Evolutionary conservation across 176 grass and related monocot species (phyloP).

Genomic region (sorghum (Sorghum bicolor)): DNA sequence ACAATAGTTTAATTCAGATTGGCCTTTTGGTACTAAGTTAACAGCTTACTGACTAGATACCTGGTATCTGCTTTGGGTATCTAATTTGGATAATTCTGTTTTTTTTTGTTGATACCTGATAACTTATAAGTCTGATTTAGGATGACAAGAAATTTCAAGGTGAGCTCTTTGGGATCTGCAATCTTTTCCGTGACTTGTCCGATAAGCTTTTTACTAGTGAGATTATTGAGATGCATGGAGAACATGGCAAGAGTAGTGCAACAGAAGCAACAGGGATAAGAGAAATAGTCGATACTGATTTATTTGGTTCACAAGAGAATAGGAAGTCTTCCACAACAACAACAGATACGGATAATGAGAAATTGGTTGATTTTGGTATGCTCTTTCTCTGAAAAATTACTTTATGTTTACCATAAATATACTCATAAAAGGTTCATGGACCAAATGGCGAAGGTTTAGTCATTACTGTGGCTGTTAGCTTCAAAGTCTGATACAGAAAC

Average conservation of each 20-base stretch:
- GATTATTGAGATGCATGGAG: slow-evolving; percentile 96
- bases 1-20: slow-evolving; percentile 17
- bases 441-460: slow-evolving; percentile 1
- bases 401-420: slow-evolving; percentile 16
- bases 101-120: not conserved
- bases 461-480: slow-evolving; percentile 5
- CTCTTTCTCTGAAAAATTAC: not conserved
- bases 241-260: slow-evolving; percentile 49
- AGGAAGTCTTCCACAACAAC: slow-evolving; percentile 11
- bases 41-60: not conserved
- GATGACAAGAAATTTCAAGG: slow-evolving; percentile 97
- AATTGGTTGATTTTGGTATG: slow-evolving; percentile 56
- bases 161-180: slow-evolving; percentile 97
- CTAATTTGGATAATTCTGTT: slow-evolving; percentile 15
- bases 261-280: slow-evolving; percentile 40
- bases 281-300: slow-evolving; percentile 49
- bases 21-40: not conserved
- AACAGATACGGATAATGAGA: slow-evolving; percentile 27
- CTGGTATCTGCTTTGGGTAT: slow-evolving; percentile 3
- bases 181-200: slow-evolving; percentile 86
- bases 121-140: slow-evolving; percentile 31
- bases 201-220: slow-evolving; percentile 98
- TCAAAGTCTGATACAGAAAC: slow-evolving; percentile 11
- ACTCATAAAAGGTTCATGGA: slow-evolving; percentile 21
- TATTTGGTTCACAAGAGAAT: slow-evolving; percentile 28